Conservation (phyloP, 2,329 filamentous ascomycete genomes). For the Trichoderma arundinaceum region DNA sequence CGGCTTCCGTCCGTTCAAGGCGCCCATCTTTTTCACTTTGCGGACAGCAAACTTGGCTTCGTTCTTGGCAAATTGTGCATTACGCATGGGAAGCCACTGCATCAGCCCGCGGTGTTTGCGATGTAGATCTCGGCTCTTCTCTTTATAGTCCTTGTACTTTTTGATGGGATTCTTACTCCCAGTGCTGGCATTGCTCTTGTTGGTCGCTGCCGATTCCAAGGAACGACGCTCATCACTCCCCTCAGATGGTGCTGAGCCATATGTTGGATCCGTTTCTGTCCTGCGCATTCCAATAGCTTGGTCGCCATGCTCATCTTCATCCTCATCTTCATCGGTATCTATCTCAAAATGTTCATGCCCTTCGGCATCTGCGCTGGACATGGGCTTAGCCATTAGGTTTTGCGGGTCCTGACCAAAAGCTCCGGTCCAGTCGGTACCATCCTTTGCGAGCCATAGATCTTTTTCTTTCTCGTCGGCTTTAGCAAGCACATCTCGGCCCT, state of each 20-base stretch:
- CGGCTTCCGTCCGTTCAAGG: slow-evolving; percentile 80
- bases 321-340: slow-evolving; percentile 42
- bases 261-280: slow-evolving; percentile 45
- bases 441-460: slow-evolving; percentile 76
- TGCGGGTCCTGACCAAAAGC: slow-evolving; percentile 82
- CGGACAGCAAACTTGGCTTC: slow-evolving; percentile 80
- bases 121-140: slow-evolving; percentile 75
- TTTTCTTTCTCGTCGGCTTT: slow-evolving; percentile 74
- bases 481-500: slow-evolving; percentile 81
- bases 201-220: slow-evolving; percentile 46
- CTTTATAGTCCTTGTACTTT: slow-evolving; percentile 67
- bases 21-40: slow-evolving; percentile 77
- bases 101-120: slow-evolving; percentile 88
- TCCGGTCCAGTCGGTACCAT: slow-evolving; percentile 84
- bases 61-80: slow-evolving; percentile 84
- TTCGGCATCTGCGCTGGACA: slow-evolving; percentile 44
- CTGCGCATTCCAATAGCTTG: slow-evolving; percentile 67
- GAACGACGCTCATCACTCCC: slow-evolving; percentile 45
- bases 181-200: slow-evolving; percentile 40
- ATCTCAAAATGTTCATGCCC: slow-evolving; percentile 50
- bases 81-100: slow-evolving; percentile 93
- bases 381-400: slow-evolving; percentile 47
- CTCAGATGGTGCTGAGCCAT: slow-evolving; percentile 38
- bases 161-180: slow-evolving; percentile 60
- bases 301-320: slow-evolving; percentile 42